Conservation (phyloP, 1,139 yeast species). For the Meyerozyma guilliermondii region DNA sequence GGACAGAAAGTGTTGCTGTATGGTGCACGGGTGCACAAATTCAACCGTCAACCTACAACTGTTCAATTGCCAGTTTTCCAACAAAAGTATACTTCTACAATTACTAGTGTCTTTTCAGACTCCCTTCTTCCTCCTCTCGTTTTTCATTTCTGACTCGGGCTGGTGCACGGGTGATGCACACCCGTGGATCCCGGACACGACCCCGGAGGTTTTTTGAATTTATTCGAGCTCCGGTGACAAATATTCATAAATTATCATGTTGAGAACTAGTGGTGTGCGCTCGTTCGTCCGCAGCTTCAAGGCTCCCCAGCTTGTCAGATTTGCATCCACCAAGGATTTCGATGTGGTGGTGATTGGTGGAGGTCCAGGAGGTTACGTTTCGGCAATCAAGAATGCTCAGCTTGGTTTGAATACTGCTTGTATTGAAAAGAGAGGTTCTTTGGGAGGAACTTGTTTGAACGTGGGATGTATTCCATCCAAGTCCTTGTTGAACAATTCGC, state of each 20-base stretch:
- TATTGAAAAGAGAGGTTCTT: conserved; percentile 90
- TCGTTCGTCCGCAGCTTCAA: neutral
- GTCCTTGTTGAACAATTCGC: conserved; percentile 91
- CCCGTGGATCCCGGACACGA: conserved; percentile 1
- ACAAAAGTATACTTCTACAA: too few relatives aligned
- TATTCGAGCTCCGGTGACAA: neutral
- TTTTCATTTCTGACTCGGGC: too few relatives aligned
- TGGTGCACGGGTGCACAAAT: too few relatives aligned
- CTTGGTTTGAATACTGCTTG: conserved; percentile 92
- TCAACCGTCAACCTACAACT: too few relatives aligned
- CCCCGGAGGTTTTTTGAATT: neutral
- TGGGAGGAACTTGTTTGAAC: conserved; percentile 98
- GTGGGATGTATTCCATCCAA: conserved; percentile 99
- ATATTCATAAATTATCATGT: neutral
- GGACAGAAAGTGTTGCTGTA: too few relatives aligned
- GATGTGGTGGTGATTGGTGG: conserved; percentile 97
- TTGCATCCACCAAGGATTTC: conserved; percentile 47
- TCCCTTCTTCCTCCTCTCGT: too few relatives aligned
- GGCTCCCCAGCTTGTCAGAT: conserved; percentile 30
- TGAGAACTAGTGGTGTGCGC: conserved; percentile 1
- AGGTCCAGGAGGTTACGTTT: conserved; percentile 99
- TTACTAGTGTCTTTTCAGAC: too few relatives aligned
- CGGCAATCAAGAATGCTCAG: conserved; percentile 98
- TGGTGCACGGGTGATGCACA: conserved; percentile 1
- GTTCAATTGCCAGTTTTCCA: too few relatives aligned